phyloP scores from a whole-genome alignment of 768 basidiomycete species.

The Psilocybe cyanescens region DNA sequence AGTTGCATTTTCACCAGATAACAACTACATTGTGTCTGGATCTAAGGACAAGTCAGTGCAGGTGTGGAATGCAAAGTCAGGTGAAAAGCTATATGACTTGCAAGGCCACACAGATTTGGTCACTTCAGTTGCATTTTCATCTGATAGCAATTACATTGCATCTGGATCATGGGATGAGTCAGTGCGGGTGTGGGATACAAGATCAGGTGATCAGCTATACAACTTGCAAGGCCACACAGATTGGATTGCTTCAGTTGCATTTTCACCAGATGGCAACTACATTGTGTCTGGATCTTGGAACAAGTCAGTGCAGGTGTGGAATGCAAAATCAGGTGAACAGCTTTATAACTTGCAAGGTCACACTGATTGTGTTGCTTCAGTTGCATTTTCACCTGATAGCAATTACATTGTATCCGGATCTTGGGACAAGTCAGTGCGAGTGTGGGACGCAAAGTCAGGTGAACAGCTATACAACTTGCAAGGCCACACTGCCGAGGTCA shows the following conservation, averaged over 20 bases:
- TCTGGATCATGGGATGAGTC: background rate
- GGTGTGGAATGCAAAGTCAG: background rate
- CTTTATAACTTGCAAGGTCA: background rate
- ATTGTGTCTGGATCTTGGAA: background rate
- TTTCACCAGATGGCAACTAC: too few species aligned
- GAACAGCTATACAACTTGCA: too few species aligned
- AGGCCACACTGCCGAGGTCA: background rate
- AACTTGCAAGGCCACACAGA: background rate
- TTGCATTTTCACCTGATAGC: background rate
- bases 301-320: background rate
- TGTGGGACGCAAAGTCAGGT: background rate
- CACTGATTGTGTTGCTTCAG: background rate
- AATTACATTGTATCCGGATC: background rate
- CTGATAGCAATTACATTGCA: background rate
- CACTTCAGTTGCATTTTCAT: background rate
- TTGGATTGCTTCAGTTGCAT: background rate
- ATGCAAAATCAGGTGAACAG: background rate
- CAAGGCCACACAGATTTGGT: background rate
- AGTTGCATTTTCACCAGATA: background rate
- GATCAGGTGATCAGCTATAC: background rate
- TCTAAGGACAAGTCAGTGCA: background rate
- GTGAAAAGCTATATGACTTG: background rate
- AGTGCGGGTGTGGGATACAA: background rate
- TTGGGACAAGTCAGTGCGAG: background rate
- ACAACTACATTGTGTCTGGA: background rate